Evolutionary conservation across 495 filamentous ascomycete species (phyloP), one percentile per base, ranked within the genome.

Genomic region (Pyronema omphalodes): DNA sequence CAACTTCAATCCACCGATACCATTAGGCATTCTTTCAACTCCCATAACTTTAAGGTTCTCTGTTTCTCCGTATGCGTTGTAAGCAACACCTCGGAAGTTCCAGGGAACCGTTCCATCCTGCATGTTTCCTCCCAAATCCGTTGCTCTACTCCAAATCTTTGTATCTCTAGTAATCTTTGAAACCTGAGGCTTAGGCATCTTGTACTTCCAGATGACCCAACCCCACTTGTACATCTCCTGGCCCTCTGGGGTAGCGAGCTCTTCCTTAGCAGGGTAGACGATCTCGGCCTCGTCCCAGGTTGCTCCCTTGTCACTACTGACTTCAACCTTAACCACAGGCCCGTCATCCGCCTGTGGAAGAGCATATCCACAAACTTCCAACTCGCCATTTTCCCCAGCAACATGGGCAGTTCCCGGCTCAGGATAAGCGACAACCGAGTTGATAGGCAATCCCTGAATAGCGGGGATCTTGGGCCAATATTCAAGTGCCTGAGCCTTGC

Each of bases 51-150:
- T 66, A 53, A 80, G 51, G 35, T 71, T 67, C 41, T 66, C 69
- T 17, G 67, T 66, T 58, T 78, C 71, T 0, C 77, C 78, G 66
- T 74, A 81, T 11, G 75, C 78, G 64, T 76, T 74, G 65, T 80
- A 81, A 44, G 68, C 74, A 7, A 81, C 75, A 3, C 78, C 78
- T 44, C 78, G 68, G 46, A 75, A 60, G 62, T 78, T 80, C 77
- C 77, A 80, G 55, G 69, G 60, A 9, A 71, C 68, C 57, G 66
- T 64, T 46, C 67, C 63, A 8, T 46, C 58, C 58, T 79, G 77
- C 19, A 60, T 54, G 61, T 78, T 76, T 15, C 74, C 73, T 5
- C 58, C 71, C 35, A 51, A 62, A 67, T 81, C 77, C 14, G 67
- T 69, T 9, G 74, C 76, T 37, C 76, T 65, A 64, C 75, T 76